Base-by-base conservation (phyloP, 2,329 filamentous ascomycete genomes). In the Alternaria brassicae region DNA sequence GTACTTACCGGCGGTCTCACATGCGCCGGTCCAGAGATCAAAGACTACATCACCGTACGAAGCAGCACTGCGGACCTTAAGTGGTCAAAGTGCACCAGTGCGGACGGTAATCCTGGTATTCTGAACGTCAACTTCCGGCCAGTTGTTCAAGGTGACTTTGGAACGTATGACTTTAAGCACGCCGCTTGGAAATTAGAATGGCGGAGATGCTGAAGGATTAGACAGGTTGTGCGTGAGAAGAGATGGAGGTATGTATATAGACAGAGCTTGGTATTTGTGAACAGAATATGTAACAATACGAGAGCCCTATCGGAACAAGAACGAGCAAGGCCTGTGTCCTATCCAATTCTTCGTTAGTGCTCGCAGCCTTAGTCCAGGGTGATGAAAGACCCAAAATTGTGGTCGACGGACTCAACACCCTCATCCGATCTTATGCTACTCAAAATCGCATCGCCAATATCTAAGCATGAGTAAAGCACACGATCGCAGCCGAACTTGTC, bases 91-190 rank as follows among this genome's bases (percentile, higher is more conserved):
- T 75, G 72, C 61, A 74, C 64, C 7, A 65, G 66, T 23, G 44
- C 55, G 15, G 69, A 69, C 54, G 70, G 72, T 1, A 70, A 67
- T 37, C 66, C 70, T 2, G 72, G 72, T 5, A 72, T 75, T 39
- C 56, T 75, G 55, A 75, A 75, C 50, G 66, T 75, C 45, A 75
- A 75, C 52, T 65, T 68, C 42, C 60, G 72, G 41, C 72, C 72
- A 2, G 71, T 72, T 1, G 58, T 75, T 3, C 63, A 70, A 36
- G 72, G 72, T 6, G 65, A 71, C 10, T 60, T 55, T 39, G 72
- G 72, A 1, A 55, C 41, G 12, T 75, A 71, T 55, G 69, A 73
- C 42, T 65, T 75, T 52, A 74, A 72, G 61, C 65, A 59, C 30
- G 71, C 70, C 23, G 65, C 36, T 9, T 74, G 71, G 72, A 66